phyloP scores from a whole-genome alignment of 768 basidiomycete species.

The Lactarius tabidus region DNA sequence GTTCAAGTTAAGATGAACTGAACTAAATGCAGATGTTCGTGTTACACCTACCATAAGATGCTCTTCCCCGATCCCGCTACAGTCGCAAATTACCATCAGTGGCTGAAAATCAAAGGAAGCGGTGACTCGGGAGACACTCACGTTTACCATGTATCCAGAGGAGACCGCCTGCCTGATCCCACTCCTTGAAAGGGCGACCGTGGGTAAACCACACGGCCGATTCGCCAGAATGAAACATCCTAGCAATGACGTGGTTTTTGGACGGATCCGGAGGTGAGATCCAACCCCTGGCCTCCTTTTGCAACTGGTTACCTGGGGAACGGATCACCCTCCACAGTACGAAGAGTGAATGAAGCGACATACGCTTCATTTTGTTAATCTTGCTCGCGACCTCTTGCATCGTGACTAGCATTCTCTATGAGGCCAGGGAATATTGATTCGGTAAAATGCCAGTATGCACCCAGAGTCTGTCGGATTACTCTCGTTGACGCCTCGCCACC shows the following conservation, averaged over 20 bases:
- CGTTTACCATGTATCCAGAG: slow-evolving; percentile 17
- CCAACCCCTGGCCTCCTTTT: not conserved
- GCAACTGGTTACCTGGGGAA: not conserved
- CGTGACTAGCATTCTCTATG: not conserved
- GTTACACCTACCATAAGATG: not conserved
- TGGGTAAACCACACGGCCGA: slow-evolving; percentile 6
- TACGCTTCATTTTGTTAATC: slow-evolving; percentile 9
- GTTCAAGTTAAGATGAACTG: not conserved
- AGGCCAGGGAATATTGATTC: not conserved
- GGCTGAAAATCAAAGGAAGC: not conserved
- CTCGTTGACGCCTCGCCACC: not conserved
- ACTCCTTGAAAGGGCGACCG: not conserved
- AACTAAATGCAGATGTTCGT: not conserved
- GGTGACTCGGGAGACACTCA: not conserved
- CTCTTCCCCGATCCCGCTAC: not conserved
- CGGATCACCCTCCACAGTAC: not conserved
- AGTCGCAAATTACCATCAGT: not conserved
- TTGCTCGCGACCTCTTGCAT: not conserved
- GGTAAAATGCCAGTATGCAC: not conserved
- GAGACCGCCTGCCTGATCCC: not conserved
- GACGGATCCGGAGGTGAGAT: not conserved
- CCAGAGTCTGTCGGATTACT: not conserved
- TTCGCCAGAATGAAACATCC: not conserved
- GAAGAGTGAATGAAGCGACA: not conserved
- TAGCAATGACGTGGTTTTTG: not conserved